A percentile compares a stretch with the other conserved stretches of the same genome.
Conservation (phyloP, 768 basidiomycete species). For the Epithele typhae region DNA sequence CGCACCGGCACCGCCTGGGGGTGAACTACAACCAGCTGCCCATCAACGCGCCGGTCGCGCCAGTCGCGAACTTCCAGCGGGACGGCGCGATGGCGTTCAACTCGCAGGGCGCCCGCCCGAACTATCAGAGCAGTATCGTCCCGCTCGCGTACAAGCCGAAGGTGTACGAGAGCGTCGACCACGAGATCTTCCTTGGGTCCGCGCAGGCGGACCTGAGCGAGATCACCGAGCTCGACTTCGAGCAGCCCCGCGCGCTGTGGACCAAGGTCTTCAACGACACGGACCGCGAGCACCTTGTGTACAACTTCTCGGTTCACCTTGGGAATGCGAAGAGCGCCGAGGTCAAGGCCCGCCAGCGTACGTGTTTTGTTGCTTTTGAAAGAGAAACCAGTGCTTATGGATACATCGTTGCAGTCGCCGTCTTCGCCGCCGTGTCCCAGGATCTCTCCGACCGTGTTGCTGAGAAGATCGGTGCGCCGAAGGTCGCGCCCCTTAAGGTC, state of each 20-base stretch:
- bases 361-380: conserved; percentile 27
- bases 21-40: conserved; percentile 82
- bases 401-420: conserved; percentile 45
- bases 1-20: conserved; percentile 75
- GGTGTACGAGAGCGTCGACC: conserved; percentile 39
- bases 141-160: conserved; percentile 56
- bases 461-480: conserved; percentile 58
- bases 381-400: not conserved
- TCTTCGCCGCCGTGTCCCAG: conserved; percentile 79
- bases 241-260: conserved; percentile 75
- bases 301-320: conserved; percentile 65
- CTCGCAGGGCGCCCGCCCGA: conserved; percentile 82
- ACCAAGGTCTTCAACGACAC: conserved; percentile 60
- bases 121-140: conserved; percentile 77
- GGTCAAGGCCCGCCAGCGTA: conserved; percentile 65
- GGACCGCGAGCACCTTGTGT: conserved; percentile 55
- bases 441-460: conserved; percentile 73
- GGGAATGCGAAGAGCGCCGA: conserved; percentile 52
- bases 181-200: conserved; percentile 74
- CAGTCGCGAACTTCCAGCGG: conserved; percentile 89
- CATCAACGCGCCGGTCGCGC: conserved; percentile 73
- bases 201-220: conserved; percentile 67
- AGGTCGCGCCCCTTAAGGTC: conserved; percentile 54
- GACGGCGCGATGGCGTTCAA: conserved; percentile 66
- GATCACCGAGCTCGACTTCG: conserved; percentile 83